These are phyloP conservation scores for Penicillium alfredii DNA, from an alignment of 495 filamentous ascomycete genomes.

Conservation along the genomic window DNA sequence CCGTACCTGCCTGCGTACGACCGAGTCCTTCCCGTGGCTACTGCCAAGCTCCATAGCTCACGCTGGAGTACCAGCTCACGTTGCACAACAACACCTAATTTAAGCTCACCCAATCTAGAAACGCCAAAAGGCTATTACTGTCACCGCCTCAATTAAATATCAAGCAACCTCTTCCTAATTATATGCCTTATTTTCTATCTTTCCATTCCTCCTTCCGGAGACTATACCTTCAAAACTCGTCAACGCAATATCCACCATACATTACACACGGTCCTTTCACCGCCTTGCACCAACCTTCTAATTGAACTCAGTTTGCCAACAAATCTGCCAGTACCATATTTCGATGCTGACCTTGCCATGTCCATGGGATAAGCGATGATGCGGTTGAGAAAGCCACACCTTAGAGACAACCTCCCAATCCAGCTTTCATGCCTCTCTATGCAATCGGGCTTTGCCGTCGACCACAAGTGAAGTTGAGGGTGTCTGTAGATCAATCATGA, in stretches of 20 bases:
- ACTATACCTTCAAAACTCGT: not conserved
- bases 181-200: not conserved
- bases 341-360: conserved; percentile 2
- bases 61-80: not conserved
- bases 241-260: not conserved
- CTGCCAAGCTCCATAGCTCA: not conserved
- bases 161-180: not conserved
- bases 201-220: not conserved
- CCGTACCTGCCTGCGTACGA: too few relatives aligned
- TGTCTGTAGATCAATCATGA: conserved; percentile 8
- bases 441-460: conserved; percentile 4
- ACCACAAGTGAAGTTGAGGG: conserved; percentile 5
- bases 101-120: not conserved
- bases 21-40: too few relatives aligned
- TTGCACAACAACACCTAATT: not conserved
- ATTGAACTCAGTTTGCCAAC: conserved; percentile 4
- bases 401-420: conserved; percentile 5
- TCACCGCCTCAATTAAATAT: not conserved
- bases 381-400: conserved; percentile 5
- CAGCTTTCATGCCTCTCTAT: conserved; percentile 5
- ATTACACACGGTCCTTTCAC: not conserved
- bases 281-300: conserved; percentile 3
- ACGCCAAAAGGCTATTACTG: not conserved
- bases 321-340: not conserved
- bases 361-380: conserved; percentile 5